phyloP scores from a whole-genome alignment of 148 eudicot species.

The Silene latifolia region DNA sequence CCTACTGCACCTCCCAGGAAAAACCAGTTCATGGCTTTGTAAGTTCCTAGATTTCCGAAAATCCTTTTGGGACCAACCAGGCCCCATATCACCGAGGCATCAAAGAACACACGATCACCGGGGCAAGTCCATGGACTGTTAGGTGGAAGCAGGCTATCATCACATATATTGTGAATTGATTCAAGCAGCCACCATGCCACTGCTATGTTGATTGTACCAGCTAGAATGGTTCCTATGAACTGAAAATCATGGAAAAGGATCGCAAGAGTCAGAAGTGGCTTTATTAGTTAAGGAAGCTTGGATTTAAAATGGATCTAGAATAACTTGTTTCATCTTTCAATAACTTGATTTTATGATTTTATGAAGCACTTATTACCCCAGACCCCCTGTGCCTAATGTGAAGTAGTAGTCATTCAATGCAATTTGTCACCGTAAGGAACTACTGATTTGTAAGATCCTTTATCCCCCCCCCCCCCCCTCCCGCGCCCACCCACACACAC shows the following conservation, averaged over 20 bases:
- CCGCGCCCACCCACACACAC: too few species aligned
- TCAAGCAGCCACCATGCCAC: slow-evolving; percentile 90
- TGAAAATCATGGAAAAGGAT: slow-evolving; percentile 23
- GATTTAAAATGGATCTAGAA: not conserved
- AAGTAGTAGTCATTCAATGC: too few species aligned
- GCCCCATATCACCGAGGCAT: slow-evolving; percentile 98
- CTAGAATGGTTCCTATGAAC: slow-evolving; percentile 95
- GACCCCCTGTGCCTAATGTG: too few species aligned
- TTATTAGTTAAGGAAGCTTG: not conserved
- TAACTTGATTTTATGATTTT: not conserved
- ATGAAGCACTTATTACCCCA: too few species aligned
- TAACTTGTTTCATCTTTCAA: not conserved
- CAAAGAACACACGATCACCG: slow-evolving; percentile 80
- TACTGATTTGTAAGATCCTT: too few species aligned
- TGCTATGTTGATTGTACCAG: slow-evolving; percentile 74
- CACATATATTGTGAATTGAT: slow-evolving; percentile 72
- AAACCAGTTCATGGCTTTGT: slow-evolving; percentile 89
- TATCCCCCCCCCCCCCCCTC: too few species aligned
- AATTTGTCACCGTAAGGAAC: too few species aligned
- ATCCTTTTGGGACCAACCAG: slow-evolving; percentile 86
- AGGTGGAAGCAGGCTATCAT: slow-evolving; percentile 68
- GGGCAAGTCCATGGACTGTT: slow-evolving; percentile 98
- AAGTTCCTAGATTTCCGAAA: slow-evolving; percentile 73
- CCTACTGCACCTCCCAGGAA: slow-evolving; percentile 88
- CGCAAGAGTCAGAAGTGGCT: not conserved